These are phyloP conservation scores for Gliomastix tumulicola DNA, from an alignment of 2,329 filamentous ascomycete genomes.

Conservation along the genomic window DNA sequence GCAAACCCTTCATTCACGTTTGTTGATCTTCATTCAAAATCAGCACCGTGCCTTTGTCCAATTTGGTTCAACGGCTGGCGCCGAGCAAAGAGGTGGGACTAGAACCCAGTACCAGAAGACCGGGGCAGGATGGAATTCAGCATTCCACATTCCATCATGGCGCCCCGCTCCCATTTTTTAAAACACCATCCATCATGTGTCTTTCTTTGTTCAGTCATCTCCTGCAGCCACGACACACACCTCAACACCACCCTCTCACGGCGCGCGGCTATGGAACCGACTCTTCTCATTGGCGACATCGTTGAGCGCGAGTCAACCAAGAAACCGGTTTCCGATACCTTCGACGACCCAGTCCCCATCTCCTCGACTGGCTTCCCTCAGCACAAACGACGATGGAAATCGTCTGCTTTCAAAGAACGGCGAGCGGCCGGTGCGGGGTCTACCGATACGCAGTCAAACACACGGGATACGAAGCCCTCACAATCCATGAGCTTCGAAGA, in stretches of 20 bases:
- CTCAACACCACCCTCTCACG: too few species aligned
- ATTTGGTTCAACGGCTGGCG: too few species aligned
- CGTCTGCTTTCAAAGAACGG: slow-evolving; percentile 72
- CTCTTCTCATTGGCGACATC: slow-evolving; percentile 66
- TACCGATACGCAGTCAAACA: background rate
- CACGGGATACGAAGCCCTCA: slow-evolving; percentile 4
- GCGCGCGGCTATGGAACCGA: slow-evolving; percentile 30
- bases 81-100: too few species aligned
- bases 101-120: too few species aligned
- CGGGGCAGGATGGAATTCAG: too few species aligned
- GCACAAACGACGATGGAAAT: slow-evolving; percentile 67
- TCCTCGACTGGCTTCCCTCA: slow-evolving; percentile 73
- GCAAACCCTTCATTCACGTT: too few species aligned
- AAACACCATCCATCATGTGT: slow-evolving; percentile 1
- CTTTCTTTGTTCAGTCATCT: slow-evolving; percentile 1
- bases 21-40: too few species aligned
- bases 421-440: slow-evolving; percentile 10
- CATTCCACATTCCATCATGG: too few species aligned
- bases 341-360: slow-evolving; percentile 30
- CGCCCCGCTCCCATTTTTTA: background rate
- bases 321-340: slow-evolving; percentile 38
- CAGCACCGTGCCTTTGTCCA: too few species aligned
- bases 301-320: slow-evolving; percentile 61
- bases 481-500: slow-evolving; percentile 24
- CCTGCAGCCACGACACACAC: too few species aligned